Percentiles rank a stretch among this genome's conserved stretches.
Conservation (phyloP, 768 basidiomycete genomes). For the Gyrodon lividus region DNA sequence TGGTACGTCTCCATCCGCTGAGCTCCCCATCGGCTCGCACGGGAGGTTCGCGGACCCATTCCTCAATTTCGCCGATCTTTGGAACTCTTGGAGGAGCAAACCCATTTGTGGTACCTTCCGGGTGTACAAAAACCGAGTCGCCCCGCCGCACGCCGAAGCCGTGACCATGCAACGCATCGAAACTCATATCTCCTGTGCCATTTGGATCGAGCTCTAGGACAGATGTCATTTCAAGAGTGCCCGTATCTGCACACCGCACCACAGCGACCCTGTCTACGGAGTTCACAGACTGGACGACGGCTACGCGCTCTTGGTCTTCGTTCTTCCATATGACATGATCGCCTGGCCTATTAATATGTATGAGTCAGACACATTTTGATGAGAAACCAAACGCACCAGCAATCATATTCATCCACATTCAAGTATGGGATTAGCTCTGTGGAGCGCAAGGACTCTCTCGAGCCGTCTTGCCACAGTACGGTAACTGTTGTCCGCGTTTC, state of each 20-base stretch:
- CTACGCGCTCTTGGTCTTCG: slow-evolving; percentile 64
- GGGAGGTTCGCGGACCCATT: slow-evolving; percentile 69
- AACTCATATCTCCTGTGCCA: slow-evolving; percentile 56
- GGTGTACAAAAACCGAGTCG: slow-evolving; percentile 82
- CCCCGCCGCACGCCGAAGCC: slow-evolving; percentile 80
- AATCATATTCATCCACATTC: slow-evolving; percentile 90
- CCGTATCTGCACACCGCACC: slow-evolving; percentile 57
- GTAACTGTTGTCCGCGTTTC: slow-evolving; percentile 69
- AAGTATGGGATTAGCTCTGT: slow-evolving; percentile 75
- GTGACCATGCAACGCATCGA: slow-evolving; percentile 45
- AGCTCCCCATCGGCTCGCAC: slow-evolving; percentile 48
- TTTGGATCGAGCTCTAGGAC: slow-evolving; percentile 88
- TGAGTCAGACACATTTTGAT: slow-evolving; percentile 4
- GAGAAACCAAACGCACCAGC: slow-evolving; percentile 54
- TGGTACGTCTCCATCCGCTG: slow-evolving; percentile 68
- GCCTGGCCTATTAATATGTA: slow-evolving; percentile 64
- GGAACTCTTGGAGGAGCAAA: slow-evolving; percentile 69
- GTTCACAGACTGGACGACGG: slow-evolving; percentile 78
- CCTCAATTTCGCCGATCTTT: slow-evolving; percentile 79
- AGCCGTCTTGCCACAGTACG: slow-evolving; percentile 89
- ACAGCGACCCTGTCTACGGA: slow-evolving; percentile 68
- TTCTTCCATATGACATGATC: slow-evolving; percentile 85
- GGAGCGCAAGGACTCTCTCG: slow-evolving; percentile 56
- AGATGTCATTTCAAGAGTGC: slow-evolving; percentile 63
- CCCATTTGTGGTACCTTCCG: slow-evolving; percentile 69